These are phyloP conservation scores for Colletotrichum graminicola DNA, from an alignment of 2,329 filamentous ascomycete species.

Conservation along the genomic window DNA sequence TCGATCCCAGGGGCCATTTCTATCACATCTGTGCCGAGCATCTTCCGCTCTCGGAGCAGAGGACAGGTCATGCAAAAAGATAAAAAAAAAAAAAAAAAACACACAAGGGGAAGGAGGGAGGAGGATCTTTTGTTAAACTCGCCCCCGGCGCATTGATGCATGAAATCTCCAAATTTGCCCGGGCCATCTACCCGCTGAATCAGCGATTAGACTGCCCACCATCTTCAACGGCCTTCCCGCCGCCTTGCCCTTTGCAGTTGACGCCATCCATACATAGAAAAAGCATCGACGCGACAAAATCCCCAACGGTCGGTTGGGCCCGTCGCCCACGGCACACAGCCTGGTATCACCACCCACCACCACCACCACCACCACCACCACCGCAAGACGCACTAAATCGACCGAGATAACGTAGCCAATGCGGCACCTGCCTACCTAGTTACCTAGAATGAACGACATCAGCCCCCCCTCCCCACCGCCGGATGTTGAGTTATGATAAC, in stretches of 20 bases:
- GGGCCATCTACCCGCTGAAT: conserved; percentile 41
- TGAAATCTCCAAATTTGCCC: conserved; percentile 39
- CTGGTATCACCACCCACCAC: conserved; percentile 11
- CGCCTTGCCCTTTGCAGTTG: conserved; percentile 36
- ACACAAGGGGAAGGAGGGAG: not conserved
- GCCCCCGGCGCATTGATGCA: conserved; percentile 38
- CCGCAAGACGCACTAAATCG: not conserved
- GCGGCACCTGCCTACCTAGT: not conserved
- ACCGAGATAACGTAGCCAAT: not conserved
- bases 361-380: conserved; percentile 19
- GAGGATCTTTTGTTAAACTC: conserved; percentile 13
- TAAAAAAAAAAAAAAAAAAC: not conserved
- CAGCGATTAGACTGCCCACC: conserved; percentile 39
- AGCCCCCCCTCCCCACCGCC: conserved; percentile 4
- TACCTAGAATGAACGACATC: conserved; percentile 22
- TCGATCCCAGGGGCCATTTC: conserved; percentile 17
- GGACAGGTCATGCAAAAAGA: not conserved
- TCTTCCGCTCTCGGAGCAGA: not conserved
- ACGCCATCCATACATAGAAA: conserved; percentile 25
- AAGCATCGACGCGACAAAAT: conserved; percentile 14
- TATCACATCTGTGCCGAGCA: conserved; percentile 17
- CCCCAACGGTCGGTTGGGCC: conserved; percentile 24
- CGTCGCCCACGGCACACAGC: conserved; percentile 1
- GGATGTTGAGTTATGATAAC: not conserved
- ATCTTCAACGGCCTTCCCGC: conserved; percentile 40